Evolutionary conservation across 1,139 yeast species (phyloP).

Genomic region (Saccharomyces hybrid): DNA sequence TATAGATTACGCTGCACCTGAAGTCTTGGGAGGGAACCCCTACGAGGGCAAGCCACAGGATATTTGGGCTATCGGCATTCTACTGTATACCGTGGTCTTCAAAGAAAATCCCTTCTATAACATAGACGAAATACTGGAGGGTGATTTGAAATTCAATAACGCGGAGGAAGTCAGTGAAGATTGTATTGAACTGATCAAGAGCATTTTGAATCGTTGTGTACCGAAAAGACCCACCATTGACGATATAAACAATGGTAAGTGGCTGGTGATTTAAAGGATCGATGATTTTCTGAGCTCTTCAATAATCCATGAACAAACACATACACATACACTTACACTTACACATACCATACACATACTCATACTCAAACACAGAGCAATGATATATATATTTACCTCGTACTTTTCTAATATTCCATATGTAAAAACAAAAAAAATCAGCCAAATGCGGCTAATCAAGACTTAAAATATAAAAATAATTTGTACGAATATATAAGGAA

Average conservation of each 20-base stretch:
- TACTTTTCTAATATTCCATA: too few relatives aligned
- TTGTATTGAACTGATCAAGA: constrained; percentile 51
- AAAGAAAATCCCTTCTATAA: constrained; percentile 93
- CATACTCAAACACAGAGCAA: too few relatives aligned
- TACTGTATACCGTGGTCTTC: constrained; percentile 81
- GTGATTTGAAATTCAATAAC: constrained; percentile 63
- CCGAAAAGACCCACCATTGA: constrained; percentile 63
- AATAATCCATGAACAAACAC: too few relatives aligned
- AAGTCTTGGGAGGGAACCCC: constrained; percentile 78
- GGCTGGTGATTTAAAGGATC: constrained; percentile 41
- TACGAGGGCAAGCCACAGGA: constrained; percentile 93
- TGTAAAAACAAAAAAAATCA: not conserved
- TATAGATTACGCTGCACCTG: constrained; percentile 94
- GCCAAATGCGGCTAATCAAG: not conserved
- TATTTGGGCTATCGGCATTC: constrained; percentile 91
- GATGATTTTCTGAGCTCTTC: too few relatives aligned
- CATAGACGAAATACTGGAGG: constrained; percentile 91
- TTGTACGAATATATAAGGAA: too few relatives aligned
- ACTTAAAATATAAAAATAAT: not conserved
- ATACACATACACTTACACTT: too few relatives aligned
- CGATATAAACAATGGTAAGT: constrained; percentile 57
- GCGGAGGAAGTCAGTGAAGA: constrained; percentile 44
- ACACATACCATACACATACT: too few relatives aligned
- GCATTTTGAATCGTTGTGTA: constrained; percentile 59
- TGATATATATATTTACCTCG: too few relatives aligned